phyloP scores from a whole-genome alignment of 106 monocot genomes.

The Cymbidium sinense region DNA sequence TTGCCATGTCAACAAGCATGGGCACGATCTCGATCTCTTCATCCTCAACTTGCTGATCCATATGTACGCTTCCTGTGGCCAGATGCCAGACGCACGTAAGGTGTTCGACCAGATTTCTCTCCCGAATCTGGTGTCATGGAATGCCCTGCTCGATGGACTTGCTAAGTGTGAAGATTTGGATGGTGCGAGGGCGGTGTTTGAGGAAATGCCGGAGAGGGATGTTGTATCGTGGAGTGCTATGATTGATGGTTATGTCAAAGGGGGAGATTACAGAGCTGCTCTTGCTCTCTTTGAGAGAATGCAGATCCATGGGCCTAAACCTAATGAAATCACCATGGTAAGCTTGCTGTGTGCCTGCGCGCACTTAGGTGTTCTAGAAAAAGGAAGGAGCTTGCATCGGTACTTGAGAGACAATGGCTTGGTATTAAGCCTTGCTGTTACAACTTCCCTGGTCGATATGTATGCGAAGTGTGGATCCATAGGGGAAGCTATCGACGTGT shows the following conservation, averaged over 20 bases:
- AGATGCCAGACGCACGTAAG: constrained; percentile 19
- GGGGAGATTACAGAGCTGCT: constrained; percentile 32
- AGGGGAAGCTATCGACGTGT: constrained; percentile 42
- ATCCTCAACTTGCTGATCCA: constrained; percentile 59
- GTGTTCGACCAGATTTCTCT: constrained; percentile 42
- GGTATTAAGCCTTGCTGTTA: constrained; percentile 21
- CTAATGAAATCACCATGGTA: constrained; percentile 59
- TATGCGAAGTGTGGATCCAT: constrained; percentile 71
- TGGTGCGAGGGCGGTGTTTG: constrained; percentile 37
- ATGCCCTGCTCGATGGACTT: constrained; percentile 46
- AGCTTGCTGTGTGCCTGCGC: constrained; percentile 59
- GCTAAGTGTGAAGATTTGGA: constrained; percentile 51
- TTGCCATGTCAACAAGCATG: constrained; percentile 20
- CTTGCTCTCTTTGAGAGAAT: constrained; percentile 40
- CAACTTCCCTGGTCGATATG: constrained; percentile 70
- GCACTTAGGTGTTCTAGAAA: constrained; percentile 50
- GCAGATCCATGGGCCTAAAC: constrained; percentile 16
- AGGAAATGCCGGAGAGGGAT: constrained; percentile 42
- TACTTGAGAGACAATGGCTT: constrained; percentile 32
- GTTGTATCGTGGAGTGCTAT: constrained; percentile 71
- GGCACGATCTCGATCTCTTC: constrained; percentile 32
- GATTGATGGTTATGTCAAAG: constrained; percentile 61
- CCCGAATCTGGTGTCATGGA: constrained; percentile 55
- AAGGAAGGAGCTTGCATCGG: constrained; percentile 40
- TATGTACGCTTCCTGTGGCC: constrained; percentile 44